Evolutionary conservation across 371 early-diverging fungal species (phyloP), one percentile per base, ranked within the genome.

Genomic region (Rhizomucor miehei): DNA sequence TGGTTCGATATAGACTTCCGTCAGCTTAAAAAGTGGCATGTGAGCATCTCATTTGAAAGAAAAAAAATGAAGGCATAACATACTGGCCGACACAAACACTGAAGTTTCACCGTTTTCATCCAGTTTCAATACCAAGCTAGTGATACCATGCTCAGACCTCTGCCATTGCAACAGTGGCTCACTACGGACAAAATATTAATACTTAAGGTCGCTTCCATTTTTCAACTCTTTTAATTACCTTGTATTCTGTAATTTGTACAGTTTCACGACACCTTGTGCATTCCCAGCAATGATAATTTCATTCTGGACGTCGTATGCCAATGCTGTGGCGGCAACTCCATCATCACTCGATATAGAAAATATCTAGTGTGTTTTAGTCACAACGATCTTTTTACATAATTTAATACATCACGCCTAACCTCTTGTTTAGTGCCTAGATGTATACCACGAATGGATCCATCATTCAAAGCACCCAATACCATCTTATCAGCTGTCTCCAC

Each of bases 351-450:
- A 29, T 29, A 29, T 29, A 5, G 29, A 29, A 8, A 29, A 29
- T 29, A 29, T 29, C 29, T 29, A 5, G 5, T 29, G 29, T 8
- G 29, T 8, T 29, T 29, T 29, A 29, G 29, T n/a, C n/a, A n/a
- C 29, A 29, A 29, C 8, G 8, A 8, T 29, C 8, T 8, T 8
- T 29, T 8, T 29, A n/a, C 29, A 29, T 5, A 29, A 29, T 8
- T 29, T 29, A 29, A 29, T 8, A 29, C 5, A 29, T 29, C 29
- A 5, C 19, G 9, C 6, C 48, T 48, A 0, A 79, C 83, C 73
- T 82, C 81, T 43, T 76, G 57, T 19, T 78, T 77, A 6, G 77
- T 75, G 4, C 83, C 72, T 2, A 82, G 57, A 62, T 82, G 80
- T 23, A 82, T 59, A 16, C 77, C 79, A 37, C 66, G 67, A 14